Evolutionary conservation across 495 filamentous ascomycete genomes (phyloP).

Genomic region (Daldinia concentrica): DNA sequence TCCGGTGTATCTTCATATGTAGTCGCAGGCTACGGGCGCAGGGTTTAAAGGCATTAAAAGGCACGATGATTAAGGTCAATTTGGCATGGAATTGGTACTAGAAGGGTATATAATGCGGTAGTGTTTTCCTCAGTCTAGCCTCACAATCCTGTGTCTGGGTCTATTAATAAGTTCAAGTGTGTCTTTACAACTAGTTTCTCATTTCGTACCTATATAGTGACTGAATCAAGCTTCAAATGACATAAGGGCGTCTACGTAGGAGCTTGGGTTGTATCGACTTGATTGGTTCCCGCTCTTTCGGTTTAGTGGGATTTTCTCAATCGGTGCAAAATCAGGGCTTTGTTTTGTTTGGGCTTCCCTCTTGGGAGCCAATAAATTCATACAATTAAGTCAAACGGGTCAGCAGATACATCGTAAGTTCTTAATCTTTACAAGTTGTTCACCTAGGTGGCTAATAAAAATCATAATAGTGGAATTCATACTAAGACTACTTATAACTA

Average conservation of each 20-base stretch:
- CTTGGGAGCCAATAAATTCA: neutral
- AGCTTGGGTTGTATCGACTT: neutral
- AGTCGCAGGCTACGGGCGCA: neutral
- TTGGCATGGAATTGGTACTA: constrained; percentile 15
- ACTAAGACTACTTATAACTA: neutral
- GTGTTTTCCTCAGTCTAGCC: neutral
- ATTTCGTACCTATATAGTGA: neutral
- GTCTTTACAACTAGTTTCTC: neutral
- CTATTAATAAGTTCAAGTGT: neutral
- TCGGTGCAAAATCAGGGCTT: constrained; percentile 6
- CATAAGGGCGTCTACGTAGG: constrained; percentile 19
- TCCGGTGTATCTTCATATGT: constrained; percentile 7
- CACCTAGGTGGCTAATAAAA: neutral
- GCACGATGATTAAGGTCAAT: constrained; percentile 3
- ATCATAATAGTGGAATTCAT: neutral
- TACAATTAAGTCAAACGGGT: neutral
- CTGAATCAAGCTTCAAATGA: constrained; percentile 7
- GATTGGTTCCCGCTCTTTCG: constrained; percentile 34
- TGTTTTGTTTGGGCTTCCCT: neutral
- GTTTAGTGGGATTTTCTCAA: constrained; percentile 31
- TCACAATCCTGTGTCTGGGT: neutral
- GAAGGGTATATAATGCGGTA: constrained; percentile 22
- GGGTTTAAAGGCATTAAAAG: neutral
- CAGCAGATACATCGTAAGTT: neutral
- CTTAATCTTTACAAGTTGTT: neutral